Base-by-base conservation (phyloP, 345 rosid genomes). In the Melaleuca quinquenervia region DNA sequence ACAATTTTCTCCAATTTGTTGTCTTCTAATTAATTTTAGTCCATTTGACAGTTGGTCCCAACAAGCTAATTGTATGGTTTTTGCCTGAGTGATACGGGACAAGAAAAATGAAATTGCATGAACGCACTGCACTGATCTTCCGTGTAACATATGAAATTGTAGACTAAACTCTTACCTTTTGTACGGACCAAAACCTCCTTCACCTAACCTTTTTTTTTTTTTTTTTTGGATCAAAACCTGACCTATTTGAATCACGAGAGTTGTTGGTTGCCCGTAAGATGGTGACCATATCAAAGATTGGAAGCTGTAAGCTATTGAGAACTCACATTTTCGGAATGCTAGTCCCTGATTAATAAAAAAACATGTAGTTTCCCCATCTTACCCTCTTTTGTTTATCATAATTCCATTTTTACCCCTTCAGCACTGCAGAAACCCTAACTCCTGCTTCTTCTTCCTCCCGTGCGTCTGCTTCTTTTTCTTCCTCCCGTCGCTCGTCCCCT, bases 1-100 rank as follows among this genome's bases (percentile, higher is more conserved):
- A n/a, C n/a, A n/a, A n/a, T n/a, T n/a, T n/a, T n/a, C n/a, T n/a
- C n/a, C n/a, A n/a, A n/a, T n/a, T n/a, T n/a, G n/a, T n/a, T n/a
- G n/a, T n/a, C n/a, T n/a, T n/a, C n/a, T n/a, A n/a, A n/a, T n/a
- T n/a, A n/a, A n/a, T 56, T 84, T 85, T 45, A 26, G 21, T 54
- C 89, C 89, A 55, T 82, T 55, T 10, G 58, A 27, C 36, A 87
- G 58, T 48, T 18, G 52, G 27, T 85, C 87, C 89, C 82, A 29
- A 64, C 45, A 64, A 64, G 24, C 32, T 22, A 64, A 41, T 16
- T 32, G 11, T 24, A 64, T 32, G 16, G 21, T 32, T 64, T 64
- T 64, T 32, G 24, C 78, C 1, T n/a, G 0, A 16, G 45, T 64
- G 45, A 64, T 24, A 16, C 1, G 1, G 76, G 22, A 64, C 41